A percentile compares a stretch with the other conserved stretches of the same genome.
phyloP scores from a whole-genome alignment of 495 filamentous ascomycete genomes.

The Cairneyella variabilis region DNA sequence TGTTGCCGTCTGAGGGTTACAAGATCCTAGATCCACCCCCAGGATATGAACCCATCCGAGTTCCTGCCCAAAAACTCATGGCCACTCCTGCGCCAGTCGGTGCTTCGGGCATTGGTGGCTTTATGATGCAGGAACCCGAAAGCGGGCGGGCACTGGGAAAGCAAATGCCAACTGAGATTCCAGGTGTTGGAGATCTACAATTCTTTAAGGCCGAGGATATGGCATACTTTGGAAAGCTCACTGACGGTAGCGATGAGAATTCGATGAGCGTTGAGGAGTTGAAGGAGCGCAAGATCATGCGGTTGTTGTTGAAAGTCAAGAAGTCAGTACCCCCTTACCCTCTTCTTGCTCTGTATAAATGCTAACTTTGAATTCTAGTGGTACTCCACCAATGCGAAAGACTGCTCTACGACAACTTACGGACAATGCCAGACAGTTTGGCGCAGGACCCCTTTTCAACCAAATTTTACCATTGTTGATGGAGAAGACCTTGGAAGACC shows the following conservation, averaged over 20 bases:
- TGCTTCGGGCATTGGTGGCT: slow-evolving; percentile 67
- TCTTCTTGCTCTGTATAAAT: neutral
- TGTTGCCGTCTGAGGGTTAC: slow-evolving; percentile 91
- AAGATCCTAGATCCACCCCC: slow-evolving; percentile 90
- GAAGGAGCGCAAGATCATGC: slow-evolving; percentile 98
- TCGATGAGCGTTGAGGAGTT: slow-evolving; percentile 89
- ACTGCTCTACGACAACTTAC: slow-evolving; percentile 97
- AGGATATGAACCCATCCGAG: slow-evolving; percentile 83
- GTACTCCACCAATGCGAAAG: slow-evolving; percentile 98
- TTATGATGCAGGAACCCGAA: slow-evolving; percentile 97
- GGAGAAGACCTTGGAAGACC: slow-evolving; percentile 98
- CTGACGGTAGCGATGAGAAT: slow-evolving; percentile 92
- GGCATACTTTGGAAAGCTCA: slow-evolving; percentile 97
- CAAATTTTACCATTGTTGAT: slow-evolving; percentile 96
- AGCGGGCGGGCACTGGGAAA: slow-evolving; percentile 77
- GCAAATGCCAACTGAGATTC: slow-evolving; percentile 87
- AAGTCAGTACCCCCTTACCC: slow-evolving; percentile 47
- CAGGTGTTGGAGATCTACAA: slow-evolving; percentile 93
- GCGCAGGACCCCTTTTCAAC: slow-evolving; percentile 91
- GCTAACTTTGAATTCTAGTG: slow-evolving; percentile 28
- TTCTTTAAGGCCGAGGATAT: slow-evolving; percentile 99
- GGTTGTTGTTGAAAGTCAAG: slow-evolving; percentile 95
- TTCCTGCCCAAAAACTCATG: slow-evolving; percentile 71
- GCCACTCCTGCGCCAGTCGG: slow-evolving; percentile 59
- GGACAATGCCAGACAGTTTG: slow-evolving; percentile 96